Percentiles rank a stretch among this genome's conserved stretches.
These are phyloP conservation scores for Mycotypha africana DNA, from an alignment of 371 early-diverging fungal genomes.

Conservation along the genomic window DNA sequence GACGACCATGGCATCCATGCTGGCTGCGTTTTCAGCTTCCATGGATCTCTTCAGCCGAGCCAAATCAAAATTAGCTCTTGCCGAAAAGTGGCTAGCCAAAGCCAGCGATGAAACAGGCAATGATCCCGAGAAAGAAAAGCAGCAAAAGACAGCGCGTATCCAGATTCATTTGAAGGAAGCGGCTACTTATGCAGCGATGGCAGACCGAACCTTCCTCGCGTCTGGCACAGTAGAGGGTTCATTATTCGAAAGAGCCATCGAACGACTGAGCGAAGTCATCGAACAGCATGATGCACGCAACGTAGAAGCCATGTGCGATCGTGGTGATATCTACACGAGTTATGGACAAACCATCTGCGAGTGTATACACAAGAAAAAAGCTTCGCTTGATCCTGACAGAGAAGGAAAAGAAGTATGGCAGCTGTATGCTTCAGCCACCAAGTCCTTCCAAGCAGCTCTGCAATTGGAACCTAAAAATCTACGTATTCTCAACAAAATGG, in stretches of 20 bases:
- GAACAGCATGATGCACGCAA: slow-evolving; percentile 37
- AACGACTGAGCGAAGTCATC: slow-evolving; percentile 46
- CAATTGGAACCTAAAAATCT: slow-evolving; percentile 48
- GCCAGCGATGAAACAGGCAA: slow-evolving; percentile 8
- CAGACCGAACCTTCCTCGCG: slow-evolving; percentile 51
- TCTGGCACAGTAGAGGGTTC: slow-evolving; percentile 39
- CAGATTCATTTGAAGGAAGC: slow-evolving; percentile 54
- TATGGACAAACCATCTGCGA: slow-evolving; percentile 49
- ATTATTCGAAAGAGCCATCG: slow-evolving; percentile 35
- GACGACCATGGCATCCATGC: slow-evolving; percentile 45
- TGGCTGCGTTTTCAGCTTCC: slow-evolving; percentile 31
- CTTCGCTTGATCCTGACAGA: slow-evolving; percentile 12
- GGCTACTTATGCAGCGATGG: slow-evolving; percentile 47
- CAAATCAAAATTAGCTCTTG: slow-evolving; percentile 23
- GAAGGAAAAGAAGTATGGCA: slow-evolving; percentile 46
- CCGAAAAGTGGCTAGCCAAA: slow-evolving; percentile 34
- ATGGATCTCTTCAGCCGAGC: slow-evolving; percentile 34
- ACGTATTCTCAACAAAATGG: slow-evolving; percentile 52
- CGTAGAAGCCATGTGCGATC: slow-evolving; percentile 67
- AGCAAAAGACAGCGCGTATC: slow-evolving; percentile 16
- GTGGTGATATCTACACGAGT: slow-evolving; percentile 58
- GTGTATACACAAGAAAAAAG: slow-evolving; percentile 12
- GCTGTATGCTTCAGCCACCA: slow-evolving; percentile 44
- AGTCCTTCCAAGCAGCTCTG: slow-evolving; percentile 46
- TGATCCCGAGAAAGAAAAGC: slow-evolving; percentile 20